Base-by-base conservation (phyloP, 73 alveolate genomes). In the Uronychia binucleata region DNA sequence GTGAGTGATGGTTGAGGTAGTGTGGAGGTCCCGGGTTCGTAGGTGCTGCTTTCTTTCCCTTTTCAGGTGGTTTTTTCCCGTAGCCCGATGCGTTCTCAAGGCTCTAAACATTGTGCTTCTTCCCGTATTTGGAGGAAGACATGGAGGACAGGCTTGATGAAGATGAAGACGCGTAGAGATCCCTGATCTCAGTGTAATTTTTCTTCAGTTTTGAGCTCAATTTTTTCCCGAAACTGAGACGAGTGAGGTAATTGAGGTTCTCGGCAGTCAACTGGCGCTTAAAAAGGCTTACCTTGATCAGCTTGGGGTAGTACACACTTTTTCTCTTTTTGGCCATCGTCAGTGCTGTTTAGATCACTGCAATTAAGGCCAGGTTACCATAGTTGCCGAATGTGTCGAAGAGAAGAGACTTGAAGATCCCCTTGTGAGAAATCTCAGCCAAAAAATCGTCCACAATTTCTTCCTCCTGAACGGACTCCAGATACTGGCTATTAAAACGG, bases 371-470 rank as follows among this genome's bases (percentile, higher is more conserved):
- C n/a, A n/a, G n/a, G n/a, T n/a, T n/a, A 79, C 59, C 85, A 58
- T 85, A 85, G 87, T 85, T 85, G 0, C 92, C 92, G 58, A 46
- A 85, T 30, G 33, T 29, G 32, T 85, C 86, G 67, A 85, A 85
- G 28, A 85, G 33, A 28, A 78, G 67, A 1, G 79, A 8, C 30
- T n/a, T 67, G 30, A 67, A 67, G 19, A n/a, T 67, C 19, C 28
- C 28, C 28, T n/a, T 67, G 78, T n/a, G 19, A 1, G 30, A 13
- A n/a, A 67, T 8, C 30, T 67, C 78, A 5, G 19, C 28, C 78
- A 67, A 26, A 1, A 67, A 28, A 8, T 5, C 5, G 30, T 67
- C 28, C 13, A 67, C 19, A 26, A n/a, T 8, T 67, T 67, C 78
- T 26, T 5, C 11, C 19, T 8, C 28, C 33, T n/a, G 19, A 67